Evolutionary conservation across 2,329 filamentous ascomycete genomes (phyloP).

Genomic region (Fusarium paranaense): DNA sequence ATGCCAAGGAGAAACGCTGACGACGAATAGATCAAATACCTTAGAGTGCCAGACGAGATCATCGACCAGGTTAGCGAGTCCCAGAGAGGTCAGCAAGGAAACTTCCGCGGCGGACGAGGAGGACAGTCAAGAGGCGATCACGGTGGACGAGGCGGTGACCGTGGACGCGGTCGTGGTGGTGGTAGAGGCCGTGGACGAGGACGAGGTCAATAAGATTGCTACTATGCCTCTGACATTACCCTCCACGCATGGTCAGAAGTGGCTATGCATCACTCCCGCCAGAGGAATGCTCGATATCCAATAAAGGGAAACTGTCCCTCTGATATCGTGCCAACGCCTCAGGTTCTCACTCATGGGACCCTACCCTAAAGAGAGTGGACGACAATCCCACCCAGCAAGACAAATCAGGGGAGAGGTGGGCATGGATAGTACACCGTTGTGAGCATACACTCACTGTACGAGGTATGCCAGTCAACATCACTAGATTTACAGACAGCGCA

Average conservation of each 20-base stretch:
- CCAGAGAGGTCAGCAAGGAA: conserved; percentile 76
- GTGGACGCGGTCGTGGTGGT: conserved; percentile 55
- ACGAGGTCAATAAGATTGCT: conserved; percentile 46
- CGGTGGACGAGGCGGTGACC: conserved; percentile 63
- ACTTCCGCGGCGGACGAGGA: conserved; percentile 74
- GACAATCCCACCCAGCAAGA: conserved; percentile 1
- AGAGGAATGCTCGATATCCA: conserved; percentile 7
- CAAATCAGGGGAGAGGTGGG: neutral
- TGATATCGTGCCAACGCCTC: conserved; percentile 9
- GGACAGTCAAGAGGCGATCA: conserved; percentile 70
- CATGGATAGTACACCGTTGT: neutral
- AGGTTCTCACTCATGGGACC: neutral
- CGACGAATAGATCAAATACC: conserved; percentile 87
- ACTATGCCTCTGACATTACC: conserved; percentile 13
- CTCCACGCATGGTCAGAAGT: neutral
- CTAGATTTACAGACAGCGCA: neutral
- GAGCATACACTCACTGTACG: neutral
- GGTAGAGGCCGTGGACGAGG: conserved; percentile 53
- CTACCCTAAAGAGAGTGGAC: conserved; percentile 18
- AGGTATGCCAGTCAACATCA: neutral
- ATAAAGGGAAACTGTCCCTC: conserved; percentile 9
- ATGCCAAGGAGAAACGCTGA: conserved; percentile 3
- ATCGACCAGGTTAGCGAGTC: conserved; percentile 94
- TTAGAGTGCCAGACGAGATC: conserved; percentile 95
- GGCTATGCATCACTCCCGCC: conserved; percentile 3